Base-by-base conservation (phyloP, 495 filamentous ascomycete genomes). In the Xylaria sp. region DNA sequence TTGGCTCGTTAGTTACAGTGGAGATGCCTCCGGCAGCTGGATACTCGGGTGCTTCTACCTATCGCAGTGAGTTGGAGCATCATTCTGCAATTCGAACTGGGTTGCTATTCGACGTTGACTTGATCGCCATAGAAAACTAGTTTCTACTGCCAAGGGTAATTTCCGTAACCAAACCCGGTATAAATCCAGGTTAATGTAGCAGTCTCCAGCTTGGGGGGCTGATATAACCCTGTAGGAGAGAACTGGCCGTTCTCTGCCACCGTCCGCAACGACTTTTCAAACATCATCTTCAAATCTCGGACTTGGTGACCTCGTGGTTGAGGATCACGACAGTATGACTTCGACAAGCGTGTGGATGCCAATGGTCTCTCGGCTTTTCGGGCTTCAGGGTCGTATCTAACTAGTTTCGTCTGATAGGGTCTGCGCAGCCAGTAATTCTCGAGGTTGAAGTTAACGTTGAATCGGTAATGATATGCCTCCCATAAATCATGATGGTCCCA, bases 381-480 rank as follows among this genome's bases (percentile, higher is more conserved):
- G 11, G 76, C 75, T 44, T 82, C 79, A 15, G 82, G 76, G 19
- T 83, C 82, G 75, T 84, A 84, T 67, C 80, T 77, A 5, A 82
- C 75, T 24, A 85, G 74, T 70, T 80, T 78, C 70, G 82, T 84
- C 68, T 82, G 77, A 71, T 82, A 81, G 19, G 82, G 83, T 1
- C 81, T 78, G 17, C 81, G 81, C 33, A 80, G 73, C 73, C 73
- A 75, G 50, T 81, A 78, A 57, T 84, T 79, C 71, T 85, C 83
- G 72, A 85, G 81, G 78, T 83, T 85, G 65, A 80, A 78, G 61
- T 84, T 82, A 59, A 85, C 80, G 74, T 85, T 83, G 68, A 84
- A 85, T 68, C 83, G 83, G 75, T 82, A 85, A 62, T 82, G 79
- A 74, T 85, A 85, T n/a, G 83, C 79, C 69, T 85, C 82, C 77